phyloP scores from a whole-genome alignment of 768 basidiomycete genomes.

The Pleurotus giganteus region DNA sequence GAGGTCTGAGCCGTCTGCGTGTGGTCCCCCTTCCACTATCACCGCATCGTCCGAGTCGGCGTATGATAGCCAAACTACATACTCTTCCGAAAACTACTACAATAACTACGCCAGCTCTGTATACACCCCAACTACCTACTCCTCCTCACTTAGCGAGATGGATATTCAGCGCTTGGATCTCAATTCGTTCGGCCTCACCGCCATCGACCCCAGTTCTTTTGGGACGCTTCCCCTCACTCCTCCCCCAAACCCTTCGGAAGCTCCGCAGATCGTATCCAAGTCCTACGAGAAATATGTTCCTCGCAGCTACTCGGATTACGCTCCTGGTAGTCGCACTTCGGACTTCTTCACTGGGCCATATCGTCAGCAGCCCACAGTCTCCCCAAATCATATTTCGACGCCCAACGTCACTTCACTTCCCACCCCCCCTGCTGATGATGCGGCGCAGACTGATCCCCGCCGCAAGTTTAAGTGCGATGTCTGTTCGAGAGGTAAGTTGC shows the following conservation, averaged over 20 bases:
- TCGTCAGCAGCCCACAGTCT: slow-evolving; percentile 45
- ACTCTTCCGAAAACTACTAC: slow-evolving; percentile 48
- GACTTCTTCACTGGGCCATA: slow-evolving; percentile 45
- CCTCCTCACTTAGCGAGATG: slow-evolving; percentile 70
- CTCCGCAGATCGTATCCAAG: slow-evolving; percentile 30
- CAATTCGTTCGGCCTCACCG: slow-evolving; percentile 21
- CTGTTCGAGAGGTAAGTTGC: slow-evolving; percentile 65
- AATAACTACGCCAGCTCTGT: slow-evolving; percentile 62
- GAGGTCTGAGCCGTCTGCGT: slow-evolving; percentile 60
- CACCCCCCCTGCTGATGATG: slow-evolving; percentile 39
- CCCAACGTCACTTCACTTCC: slow-evolving; percentile 43
- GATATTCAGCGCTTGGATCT: slow-evolving; percentile 57
- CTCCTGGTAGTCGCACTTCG: slow-evolving; percentile 44
- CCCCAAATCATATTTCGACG: slow-evolving; percentile 54
- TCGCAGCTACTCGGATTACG: slow-evolving; percentile 69
- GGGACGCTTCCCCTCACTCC: slow-evolving; percentile 57
- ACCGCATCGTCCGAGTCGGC: slow-evolving; percentile 78
- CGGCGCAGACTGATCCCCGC: slow-evolving; percentile 61
- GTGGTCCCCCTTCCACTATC: slow-evolving; percentile 75
- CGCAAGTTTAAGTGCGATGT: slow-evolving; percentile 76
- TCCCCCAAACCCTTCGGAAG: slow-evolving; percentile 45
- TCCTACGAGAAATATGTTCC: slow-evolving; percentile 37
- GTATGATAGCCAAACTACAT: slow-evolving; percentile 68
- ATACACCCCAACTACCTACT: slow-evolving; percentile 47
- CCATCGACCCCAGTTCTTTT: slow-evolving; percentile 58